phyloP scores from a whole-genome alignment of 495 filamentous ascomycete species.

The Aspergillus affinis region DNA sequence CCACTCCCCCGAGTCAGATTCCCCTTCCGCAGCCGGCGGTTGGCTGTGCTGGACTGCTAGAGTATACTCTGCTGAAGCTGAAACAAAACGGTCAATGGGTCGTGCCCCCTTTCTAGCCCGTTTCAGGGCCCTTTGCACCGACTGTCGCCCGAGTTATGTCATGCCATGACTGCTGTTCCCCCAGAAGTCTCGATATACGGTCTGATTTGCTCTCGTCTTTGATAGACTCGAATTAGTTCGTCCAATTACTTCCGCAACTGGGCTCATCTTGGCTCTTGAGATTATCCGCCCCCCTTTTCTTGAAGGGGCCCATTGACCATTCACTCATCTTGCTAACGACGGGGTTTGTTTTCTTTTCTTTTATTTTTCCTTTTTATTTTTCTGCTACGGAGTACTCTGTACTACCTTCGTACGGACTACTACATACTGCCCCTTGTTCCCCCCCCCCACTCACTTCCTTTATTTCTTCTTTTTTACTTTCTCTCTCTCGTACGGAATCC shows the following conservation, averaged over 20 bases:
- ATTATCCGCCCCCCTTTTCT: not conserved
- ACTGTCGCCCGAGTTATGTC: not conserved
- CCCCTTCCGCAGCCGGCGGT: not conserved
- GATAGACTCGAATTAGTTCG: not conserved
- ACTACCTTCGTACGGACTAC: too few relatives aligned
- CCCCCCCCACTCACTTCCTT: too few relatives aligned
- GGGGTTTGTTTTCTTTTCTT: too few relatives aligned
- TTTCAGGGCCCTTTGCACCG: not conserved
- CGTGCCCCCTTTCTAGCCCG: not conserved
- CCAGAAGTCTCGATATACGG: not conserved
- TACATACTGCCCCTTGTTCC: not conserved
- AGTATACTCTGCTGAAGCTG: not conserved
- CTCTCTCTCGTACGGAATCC: not conserved
- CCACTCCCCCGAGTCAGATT: constrained; percentile 2
- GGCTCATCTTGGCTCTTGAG: too few relatives aligned
- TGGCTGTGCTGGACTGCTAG: not conserved
- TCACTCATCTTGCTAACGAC: too few relatives aligned
- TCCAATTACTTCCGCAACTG: not conserved
- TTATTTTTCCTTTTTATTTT: too few relatives aligned
- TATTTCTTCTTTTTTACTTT: not conserved
- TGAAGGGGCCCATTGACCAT: too few relatives aligned
- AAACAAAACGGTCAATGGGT: not conserved
- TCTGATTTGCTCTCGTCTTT: not conserved
- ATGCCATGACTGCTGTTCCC: not conserved
- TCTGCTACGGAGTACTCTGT: too few relatives aligned